Evolutionary conservation across 139 green algal genomes (phyloP).

Genomic region (Desmodesmus armatus): DNA sequence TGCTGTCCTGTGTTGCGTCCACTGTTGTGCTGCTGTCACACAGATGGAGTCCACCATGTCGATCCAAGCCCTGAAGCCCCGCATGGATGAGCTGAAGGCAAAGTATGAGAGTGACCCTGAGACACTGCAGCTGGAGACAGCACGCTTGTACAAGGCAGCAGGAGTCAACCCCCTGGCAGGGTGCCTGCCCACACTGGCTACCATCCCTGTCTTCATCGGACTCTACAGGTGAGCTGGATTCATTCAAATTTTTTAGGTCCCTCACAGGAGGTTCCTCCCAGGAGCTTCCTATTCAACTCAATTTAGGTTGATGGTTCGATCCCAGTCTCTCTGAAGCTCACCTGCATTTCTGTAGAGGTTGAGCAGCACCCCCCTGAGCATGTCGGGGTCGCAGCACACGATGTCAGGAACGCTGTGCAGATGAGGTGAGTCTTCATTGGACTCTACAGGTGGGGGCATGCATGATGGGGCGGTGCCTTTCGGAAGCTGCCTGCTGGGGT

Average conservation of each 20-base stretch:
- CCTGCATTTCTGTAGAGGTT: too few species aligned
- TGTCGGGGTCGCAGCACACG: too few species aligned
- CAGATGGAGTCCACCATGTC: conserved; percentile 93
- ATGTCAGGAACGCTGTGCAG: too few species aligned
- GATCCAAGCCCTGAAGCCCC: conserved; percentile 92
- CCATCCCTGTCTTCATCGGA: conserved; percentile 95
- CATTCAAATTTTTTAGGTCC: neutral
- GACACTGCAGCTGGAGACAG: conserved; percentile 91
- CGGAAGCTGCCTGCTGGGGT: too few species aligned
- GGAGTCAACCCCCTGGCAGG: conserved; percentile 94
- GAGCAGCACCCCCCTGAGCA: too few species aligned
- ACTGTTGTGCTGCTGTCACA: too few species aligned
- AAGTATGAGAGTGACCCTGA: conserved; percentile 89
- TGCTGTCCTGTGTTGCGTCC: too few species aligned
- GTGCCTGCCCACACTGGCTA: conserved; percentile 93
- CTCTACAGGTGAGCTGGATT: conserved; percentile 87
- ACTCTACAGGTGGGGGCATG: too few species aligned
- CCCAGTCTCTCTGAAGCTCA: too few species aligned
- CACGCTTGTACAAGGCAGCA: conserved; percentile 93
- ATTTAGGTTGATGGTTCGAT: too few species aligned
- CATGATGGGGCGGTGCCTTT: too few species aligned
- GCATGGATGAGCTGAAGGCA: conserved; percentile 96
- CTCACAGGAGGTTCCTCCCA: neutral
- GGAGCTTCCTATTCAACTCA: conserved; percentile 5
- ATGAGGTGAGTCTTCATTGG: too few species aligned